Percentiles rank a stretch among this genome's conserved stretches.
Conservation (phyloP, 257 asterid genomes). For the Solanum pennellii region DNA sequence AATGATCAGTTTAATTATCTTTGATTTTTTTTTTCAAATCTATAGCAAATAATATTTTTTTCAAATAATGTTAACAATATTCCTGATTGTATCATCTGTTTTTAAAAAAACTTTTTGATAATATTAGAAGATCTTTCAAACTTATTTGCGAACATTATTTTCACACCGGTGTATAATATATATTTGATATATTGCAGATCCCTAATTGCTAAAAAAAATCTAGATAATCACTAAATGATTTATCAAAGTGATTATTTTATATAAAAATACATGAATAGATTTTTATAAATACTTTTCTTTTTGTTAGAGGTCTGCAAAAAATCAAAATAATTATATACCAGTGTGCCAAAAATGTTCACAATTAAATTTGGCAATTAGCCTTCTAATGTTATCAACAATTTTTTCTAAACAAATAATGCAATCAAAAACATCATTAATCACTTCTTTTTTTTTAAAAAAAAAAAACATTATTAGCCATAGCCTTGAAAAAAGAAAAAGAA, state of each 20-base stretch:
- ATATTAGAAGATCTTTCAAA: not conserved
- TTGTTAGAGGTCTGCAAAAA: not conserved
- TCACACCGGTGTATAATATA: not conserved
- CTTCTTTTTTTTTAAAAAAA: not conserved
- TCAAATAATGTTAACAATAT: not conserved
- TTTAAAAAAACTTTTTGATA: not conserved
- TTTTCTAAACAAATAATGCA: not conserved
- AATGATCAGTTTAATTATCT: not conserved
- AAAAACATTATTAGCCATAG: not conserved
- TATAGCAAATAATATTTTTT: not conserved
- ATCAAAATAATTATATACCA: not conserved
- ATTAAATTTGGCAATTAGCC: not conserved
- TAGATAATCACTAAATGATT: too few species aligned
- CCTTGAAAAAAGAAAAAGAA: not conserved
- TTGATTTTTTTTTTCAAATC: not conserved
- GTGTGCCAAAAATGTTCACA: not conserved
- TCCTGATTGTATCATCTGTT: not conserved
- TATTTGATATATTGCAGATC: not conserved
- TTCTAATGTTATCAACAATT: not conserved
- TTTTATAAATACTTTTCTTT: not conserved
- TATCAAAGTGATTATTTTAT: not conserved
- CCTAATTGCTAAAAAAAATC: not conserved
- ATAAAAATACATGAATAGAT: not conserved
- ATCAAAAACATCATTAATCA: not conserved
- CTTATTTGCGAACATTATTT: not conserved